phyloP scores from a whole-genome alignment of 1,284 basidiomycete genomes.

The Ustilago lituana region DNA sequence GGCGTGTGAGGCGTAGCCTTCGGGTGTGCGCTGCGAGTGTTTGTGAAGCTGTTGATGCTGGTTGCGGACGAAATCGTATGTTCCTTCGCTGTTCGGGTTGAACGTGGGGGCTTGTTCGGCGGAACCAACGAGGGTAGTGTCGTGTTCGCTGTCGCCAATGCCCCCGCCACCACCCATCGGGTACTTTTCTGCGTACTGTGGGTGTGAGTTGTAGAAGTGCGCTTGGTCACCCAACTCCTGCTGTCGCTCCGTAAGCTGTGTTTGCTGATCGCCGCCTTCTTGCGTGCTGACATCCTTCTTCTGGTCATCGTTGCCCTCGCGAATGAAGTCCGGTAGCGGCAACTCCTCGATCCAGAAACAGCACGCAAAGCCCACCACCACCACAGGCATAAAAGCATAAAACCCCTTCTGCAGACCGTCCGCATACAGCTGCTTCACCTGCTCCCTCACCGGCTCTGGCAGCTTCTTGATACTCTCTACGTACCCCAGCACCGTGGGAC shows the following conservation, averaged over 20 bases:
- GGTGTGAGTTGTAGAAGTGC: background rate
- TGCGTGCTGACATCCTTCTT: background rate
- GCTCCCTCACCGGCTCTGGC: slow-evolving; percentile 27
- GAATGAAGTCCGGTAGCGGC: slow-evolving; percentile 49
- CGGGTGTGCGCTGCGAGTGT: slow-evolving; percentile 2
- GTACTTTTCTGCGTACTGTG: background rate
- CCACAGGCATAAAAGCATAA: slow-evolving; percentile 42
- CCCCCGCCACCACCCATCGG: background rate
- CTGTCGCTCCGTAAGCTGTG: background rate
- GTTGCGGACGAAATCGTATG: slow-evolving; percentile 6
- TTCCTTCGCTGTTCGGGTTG: background rate
- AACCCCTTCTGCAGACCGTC: slow-evolving; percentile 44
- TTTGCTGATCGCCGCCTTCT: background rate
- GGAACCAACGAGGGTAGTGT: slow-evolving; percentile 21
- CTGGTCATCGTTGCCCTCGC: background rate
- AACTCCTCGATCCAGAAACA: slow-evolving; percentile 51
- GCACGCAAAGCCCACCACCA: slow-evolving; percentile 34
- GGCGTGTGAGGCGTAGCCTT: slow-evolving; percentile 18
- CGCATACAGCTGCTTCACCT: slow-evolving; percentile 38
- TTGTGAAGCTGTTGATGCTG: slow-evolving; percentile 7
- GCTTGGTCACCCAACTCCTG: slow-evolving; percentile 1
- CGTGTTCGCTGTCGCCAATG: slow-evolving; percentile 5
- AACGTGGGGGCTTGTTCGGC: background rate
- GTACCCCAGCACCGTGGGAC: slow-evolving; percentile 45
- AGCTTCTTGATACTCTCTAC: slow-evolving; percentile 38